Conservation (phyloP, 2,329 filamentous ascomycete genomes). For the Xylaria sp. region DNA sequence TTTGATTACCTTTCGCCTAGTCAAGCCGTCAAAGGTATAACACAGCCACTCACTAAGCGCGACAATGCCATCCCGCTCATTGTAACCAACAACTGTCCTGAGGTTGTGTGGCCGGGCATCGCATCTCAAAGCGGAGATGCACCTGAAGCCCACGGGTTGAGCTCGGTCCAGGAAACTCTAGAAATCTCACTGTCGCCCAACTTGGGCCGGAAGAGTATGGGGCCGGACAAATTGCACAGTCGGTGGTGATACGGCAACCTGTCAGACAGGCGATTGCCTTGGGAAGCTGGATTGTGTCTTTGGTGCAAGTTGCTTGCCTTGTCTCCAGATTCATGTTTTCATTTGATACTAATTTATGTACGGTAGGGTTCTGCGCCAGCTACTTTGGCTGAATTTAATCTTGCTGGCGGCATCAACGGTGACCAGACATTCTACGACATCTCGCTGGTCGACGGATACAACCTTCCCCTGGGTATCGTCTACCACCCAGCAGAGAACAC, state of each 20-base stretch:
- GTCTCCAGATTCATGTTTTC: neutral
- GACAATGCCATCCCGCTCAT: constrained; percentile 59
- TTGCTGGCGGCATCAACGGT: constrained; percentile 66
- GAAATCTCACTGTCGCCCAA: constrained; percentile 67
- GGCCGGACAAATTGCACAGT: constrained; percentile 84
- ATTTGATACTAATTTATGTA: constrained; percentile 2
- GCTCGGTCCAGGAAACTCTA: constrained; percentile 62
- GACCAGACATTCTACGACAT: constrained; percentile 82
- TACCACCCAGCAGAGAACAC: constrained; percentile 67
- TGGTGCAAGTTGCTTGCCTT: constrained; percentile 59
- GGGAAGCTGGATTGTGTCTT: constrained; percentile 71
- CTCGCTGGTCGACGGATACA: constrained; percentile 84
- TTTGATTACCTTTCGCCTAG: constrained; percentile 40
- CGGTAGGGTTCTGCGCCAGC: constrained; percentile 72
- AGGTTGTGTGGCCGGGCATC: constrained; percentile 78
- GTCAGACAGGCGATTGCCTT: constrained; percentile 78
- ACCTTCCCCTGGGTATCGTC: constrained; percentile 71
- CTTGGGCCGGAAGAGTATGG: constrained; percentile 86
- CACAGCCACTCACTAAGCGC: constrained; percentile 37
- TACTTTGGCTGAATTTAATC: constrained; percentile 81
- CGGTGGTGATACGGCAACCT: constrained; percentile 69
- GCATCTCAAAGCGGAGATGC: constrained; percentile 74
- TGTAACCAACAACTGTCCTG: constrained; percentile 73
- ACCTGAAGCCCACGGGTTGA: constrained; percentile 72
- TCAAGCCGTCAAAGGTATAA: constrained; percentile 30